Evolutionary conservation across 371 early-diverging fungal species (phyloP).

Genomic region (Blakeslea trispora): DNA sequence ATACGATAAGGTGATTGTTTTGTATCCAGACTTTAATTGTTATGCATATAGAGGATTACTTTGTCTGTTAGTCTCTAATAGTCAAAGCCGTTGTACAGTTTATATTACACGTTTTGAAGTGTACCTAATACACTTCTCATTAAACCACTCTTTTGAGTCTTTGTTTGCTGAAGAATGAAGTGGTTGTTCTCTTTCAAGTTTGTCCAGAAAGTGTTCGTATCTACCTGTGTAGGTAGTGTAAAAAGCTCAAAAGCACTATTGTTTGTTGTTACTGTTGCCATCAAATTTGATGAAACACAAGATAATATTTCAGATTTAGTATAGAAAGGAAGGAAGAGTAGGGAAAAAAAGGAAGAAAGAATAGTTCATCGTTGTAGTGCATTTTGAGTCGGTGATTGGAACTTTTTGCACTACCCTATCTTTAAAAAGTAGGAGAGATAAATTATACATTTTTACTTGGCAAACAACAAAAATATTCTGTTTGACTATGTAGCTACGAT

Average conservation of each 20-base stretch:
- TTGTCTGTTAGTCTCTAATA: slow-evolving; percentile 4
- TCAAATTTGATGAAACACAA: no score
- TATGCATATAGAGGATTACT: background rate
- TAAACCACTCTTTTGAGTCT: slow-evolving; percentile 57
- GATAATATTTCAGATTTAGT: no score
- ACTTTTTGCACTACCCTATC: no score
- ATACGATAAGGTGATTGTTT: slow-evolving; percentile 94
- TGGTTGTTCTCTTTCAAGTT: slow-evolving; percentile 58
- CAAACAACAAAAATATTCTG: no score
- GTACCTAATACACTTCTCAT: slow-evolving; percentile 76
- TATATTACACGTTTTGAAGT: slow-evolving; percentile 75
- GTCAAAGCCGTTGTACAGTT: background rate
- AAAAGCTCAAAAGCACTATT: slow-evolving; percentile 36
- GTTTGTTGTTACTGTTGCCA: slow-evolving; percentile 10
- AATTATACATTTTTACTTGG: no score
- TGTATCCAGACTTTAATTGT: slow-evolving; percentile 72
- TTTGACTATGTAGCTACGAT: no score
- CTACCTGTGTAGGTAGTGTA: slow-evolving; percentile 42
- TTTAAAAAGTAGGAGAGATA: no score
- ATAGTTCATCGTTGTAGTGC: no score
- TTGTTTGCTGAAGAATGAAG: slow-evolving; percentile 75
- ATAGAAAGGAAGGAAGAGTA: no score
- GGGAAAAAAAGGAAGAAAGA: background rate
- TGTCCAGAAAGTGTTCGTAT: slow-evolving; percentile 58
- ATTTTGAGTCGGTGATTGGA: no score